These are phyloP conservation scores for Leptographium procerum DNA, from an alignment of 2,329 filamentous ascomycete genomes.

Conservation along the genomic window DNA sequence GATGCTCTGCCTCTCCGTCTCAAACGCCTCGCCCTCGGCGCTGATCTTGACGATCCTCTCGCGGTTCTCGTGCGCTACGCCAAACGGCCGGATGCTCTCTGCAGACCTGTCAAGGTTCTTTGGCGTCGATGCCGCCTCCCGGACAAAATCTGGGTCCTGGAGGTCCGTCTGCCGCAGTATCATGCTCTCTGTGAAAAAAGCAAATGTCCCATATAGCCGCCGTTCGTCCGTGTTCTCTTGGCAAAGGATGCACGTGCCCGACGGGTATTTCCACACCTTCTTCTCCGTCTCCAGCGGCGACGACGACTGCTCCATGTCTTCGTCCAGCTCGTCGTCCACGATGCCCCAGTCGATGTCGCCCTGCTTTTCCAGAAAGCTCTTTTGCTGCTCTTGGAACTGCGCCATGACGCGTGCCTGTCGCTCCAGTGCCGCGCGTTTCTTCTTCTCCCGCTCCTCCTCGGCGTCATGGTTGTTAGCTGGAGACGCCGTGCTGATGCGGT, in stretches of 20 bases:
- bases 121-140: constrained; percentile 70
- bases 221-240: constrained; percentile 92
- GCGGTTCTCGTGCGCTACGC: constrained; percentile 78
- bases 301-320: constrained; percentile 20
- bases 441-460: constrained; percentile 60
- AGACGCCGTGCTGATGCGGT: constrained; percentile 71
- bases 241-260: constrained; percentile 87
- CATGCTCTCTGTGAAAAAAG: constrained; percentile 73
- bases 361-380: constrained; percentile 85
- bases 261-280: constrained; percentile 80
- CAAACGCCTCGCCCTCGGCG: constrained; percentile 57
- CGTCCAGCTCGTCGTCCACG: constrained; percentile 66
- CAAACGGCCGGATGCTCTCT: constrained; percentile 76
- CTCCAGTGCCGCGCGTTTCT: constrained; percentile 82
- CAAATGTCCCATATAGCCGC: constrained; percentile 85
- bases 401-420: constrained; percentile 93
- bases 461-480: constrained; percentile 56
- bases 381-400: constrained; percentile 94
- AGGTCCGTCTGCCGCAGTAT: constrained; percentile 81
- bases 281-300: constrained; percentile 42
- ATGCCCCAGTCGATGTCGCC: constrained; percentile 83
- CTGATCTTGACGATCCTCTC: constrained; percentile 66
- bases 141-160: constrained; percentile 69
- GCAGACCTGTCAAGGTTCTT: constrained; percentile 74
- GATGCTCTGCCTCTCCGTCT: constrained; percentile 67